These are phyloP conservation scores for Fraxinus pennsylvanica DNA, from an alignment of 257 asterid species.

Conservation along the genomic window DNA sequence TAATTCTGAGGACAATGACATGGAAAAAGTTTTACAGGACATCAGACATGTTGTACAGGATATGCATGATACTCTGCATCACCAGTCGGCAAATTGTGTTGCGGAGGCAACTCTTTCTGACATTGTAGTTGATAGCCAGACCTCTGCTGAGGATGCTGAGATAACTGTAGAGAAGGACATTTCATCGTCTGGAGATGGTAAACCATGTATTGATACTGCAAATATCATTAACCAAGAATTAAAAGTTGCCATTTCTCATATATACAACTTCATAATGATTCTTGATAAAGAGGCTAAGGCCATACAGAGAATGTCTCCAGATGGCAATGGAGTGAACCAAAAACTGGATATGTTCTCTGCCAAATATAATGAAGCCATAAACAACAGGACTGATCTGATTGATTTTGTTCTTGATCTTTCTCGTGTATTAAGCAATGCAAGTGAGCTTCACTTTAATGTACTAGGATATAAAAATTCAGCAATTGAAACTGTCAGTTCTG, in stretches of 20 bases:
- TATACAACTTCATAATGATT: conserved; percentile 59
- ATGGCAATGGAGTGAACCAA: conserved; percentile 52
- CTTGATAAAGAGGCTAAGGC: conserved; percentile 72
- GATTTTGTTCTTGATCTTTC: conserved; percentile 76
- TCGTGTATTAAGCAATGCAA: conserved; percentile 59
- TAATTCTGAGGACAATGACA: conserved; percentile 46
- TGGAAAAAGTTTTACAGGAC: conserved; percentile 52
- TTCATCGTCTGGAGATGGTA: conserved; percentile 36
- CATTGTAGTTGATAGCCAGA: conserved; percentile 28
- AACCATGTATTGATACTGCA: conserved; percentile 29
- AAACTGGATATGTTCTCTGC: conserved; percentile 52
- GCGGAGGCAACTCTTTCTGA: conserved; percentile 36
- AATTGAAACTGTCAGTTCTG: conserved; percentile 66
- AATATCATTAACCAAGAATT: conserved; percentile 47
- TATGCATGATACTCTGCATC: conserved; percentile 39
- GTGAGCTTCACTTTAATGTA: conserved; percentile 69
- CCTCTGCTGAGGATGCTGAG: conserved; percentile 32
- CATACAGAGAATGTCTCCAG: conserved; percentile 51
- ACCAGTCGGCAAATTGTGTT: conserved; percentile 35
- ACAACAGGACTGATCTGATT: conserved; percentile 38
- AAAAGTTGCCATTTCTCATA: conserved; percentile 58
- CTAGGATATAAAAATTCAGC: conserved; percentile 70
- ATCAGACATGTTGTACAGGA: conserved; percentile 58
- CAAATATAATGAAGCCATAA: conserved; percentile 51
- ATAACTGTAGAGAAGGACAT: conserved; percentile 33